phyloP scores from a whole-genome alignment of 371 early-diverging fungal species.

The Choanephora cucurbitarum region DNA sequence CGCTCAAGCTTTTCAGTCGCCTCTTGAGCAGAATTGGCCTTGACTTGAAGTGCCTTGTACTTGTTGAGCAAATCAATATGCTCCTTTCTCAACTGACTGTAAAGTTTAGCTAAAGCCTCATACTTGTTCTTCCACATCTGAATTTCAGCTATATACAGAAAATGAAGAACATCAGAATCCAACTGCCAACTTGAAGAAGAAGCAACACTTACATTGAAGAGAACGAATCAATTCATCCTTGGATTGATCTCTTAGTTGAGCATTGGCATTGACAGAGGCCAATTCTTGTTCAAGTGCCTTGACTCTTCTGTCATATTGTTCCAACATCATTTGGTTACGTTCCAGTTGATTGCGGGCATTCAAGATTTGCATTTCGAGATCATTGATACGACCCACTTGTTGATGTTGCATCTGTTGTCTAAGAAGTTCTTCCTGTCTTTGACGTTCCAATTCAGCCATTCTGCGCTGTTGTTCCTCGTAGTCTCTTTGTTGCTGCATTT shows the following conservation, averaged over 20 bases:
- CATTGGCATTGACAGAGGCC: conserved; percentile 65
- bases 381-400: conserved; percentile 73
- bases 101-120: conserved; percentile 90
- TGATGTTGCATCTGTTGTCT: conserved; percentile 76
- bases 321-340: conserved; percentile 80
- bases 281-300: conserved; percentile 84
- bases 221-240: conserved; percentile 77
- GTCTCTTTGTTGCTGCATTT: conserved; percentile 71
- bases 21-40: conserved; percentile 80
- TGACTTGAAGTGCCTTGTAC: conserved; percentile 79
- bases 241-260: conserved; percentile 69
- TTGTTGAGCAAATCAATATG: conserved; percentile 91
- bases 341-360: conserved; percentile 76
- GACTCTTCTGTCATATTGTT: conserved; percentile 81
- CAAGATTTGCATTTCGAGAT: conserved; percentile 79
- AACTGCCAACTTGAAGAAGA: background rate
- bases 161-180: background rate
- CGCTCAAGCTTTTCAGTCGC: conserved; percentile 74
- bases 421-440: conserved; percentile 67
- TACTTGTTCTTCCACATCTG: conserved; percentile 91
- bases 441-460: conserved; percentile 67
- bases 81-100: conserved; percentile 94
- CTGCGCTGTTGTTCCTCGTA: conserved; percentile 75
- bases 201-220: conserved; percentile 65
- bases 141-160: conserved; percentile 57